phyloP scores from a whole-genome alignment of 176 grass and related monocot species.

The Aegilops tauschii region DNA sequence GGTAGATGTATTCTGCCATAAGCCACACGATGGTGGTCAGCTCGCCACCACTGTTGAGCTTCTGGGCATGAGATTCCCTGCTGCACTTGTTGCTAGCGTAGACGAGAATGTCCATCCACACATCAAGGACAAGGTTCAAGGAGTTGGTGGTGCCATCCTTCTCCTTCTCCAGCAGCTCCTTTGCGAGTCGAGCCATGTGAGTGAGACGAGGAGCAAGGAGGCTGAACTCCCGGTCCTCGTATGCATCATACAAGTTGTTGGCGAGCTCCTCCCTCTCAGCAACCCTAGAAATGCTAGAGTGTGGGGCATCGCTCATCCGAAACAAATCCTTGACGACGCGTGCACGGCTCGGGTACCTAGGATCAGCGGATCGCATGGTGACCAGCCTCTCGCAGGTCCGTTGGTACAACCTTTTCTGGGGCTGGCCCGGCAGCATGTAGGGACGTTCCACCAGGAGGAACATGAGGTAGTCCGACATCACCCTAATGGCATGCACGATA shows the following conservation, averaged over 20 bases:
- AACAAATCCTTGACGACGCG: no score
- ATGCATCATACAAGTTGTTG: neutral
- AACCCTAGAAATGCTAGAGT: neutral
- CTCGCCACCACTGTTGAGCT: slow-evolving; percentile 10
- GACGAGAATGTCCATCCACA: slow-evolving; percentile 14
- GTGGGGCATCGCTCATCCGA: neutral
- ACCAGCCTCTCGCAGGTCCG: neutral
- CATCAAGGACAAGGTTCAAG: neutral
- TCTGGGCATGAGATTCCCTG: slow-evolving; percentile 9
- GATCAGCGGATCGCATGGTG: neutral
- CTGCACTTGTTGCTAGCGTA: neutral
- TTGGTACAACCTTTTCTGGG: no score
- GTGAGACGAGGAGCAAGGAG: neutral
- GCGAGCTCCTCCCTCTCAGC: neutral
- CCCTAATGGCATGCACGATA: no score
- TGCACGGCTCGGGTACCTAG: neutral
- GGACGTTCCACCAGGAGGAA: no score
- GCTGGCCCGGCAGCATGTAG: no score
- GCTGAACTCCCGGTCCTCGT: neutral
- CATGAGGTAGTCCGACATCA: no score
- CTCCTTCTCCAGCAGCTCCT: neutral
- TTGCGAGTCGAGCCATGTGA: neutral
- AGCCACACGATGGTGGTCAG: neutral
- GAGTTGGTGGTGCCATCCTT: neutral
- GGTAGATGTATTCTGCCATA: slow-evolving; percentile 7